Conservation (phyloP, 495 filamentous ascomycete species). For the Pyrenopolyporus hunteri region DNA sequence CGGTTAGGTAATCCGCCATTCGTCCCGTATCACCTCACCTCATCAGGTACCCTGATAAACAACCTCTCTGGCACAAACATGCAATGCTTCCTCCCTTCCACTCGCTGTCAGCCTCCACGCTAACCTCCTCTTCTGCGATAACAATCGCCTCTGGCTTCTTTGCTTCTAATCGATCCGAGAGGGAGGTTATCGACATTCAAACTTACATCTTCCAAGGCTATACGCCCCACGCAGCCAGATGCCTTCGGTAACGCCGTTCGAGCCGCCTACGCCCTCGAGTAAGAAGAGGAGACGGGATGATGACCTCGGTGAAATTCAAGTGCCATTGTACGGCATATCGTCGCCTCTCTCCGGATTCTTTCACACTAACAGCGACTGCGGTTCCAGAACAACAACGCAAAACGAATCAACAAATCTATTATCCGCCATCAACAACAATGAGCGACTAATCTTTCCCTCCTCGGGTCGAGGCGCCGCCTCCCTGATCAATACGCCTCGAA, state of each 20-base stretch:
- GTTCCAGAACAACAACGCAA: constrained; percentile 20
- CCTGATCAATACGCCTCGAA: constrained; percentile 34
- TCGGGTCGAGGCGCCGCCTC: constrained; percentile 18
- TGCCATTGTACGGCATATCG: constrained; percentile 42
- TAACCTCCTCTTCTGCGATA: neutral
- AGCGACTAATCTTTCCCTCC: constrained; percentile 18
- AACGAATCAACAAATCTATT: constrained; percentile 32
- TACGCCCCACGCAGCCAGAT: constrained; percentile 17
- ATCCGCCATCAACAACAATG: constrained; percentile 35
- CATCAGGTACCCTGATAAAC: constrained; percentile 12
- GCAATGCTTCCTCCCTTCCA: constrained; percentile 4
- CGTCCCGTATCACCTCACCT: constrained; percentile 30
- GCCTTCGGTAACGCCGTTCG: constrained; percentile 33
- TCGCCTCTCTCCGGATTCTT: constrained; percentile 11
- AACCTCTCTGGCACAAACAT: constrained; percentile 10
- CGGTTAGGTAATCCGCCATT: constrained; percentile 12
- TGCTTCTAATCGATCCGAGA: neutral
- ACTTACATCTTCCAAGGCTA: neutral
- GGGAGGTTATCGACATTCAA: neutral
- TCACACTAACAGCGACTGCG: constrained; percentile 20
- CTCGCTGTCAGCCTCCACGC: constrained; percentile 1
- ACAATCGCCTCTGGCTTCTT: neutral
- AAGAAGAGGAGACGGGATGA: constrained; percentile 55
- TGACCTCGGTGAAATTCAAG: constrained; percentile 32
- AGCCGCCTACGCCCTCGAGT: constrained; percentile 30